phyloP scores from a whole-genome alignment of 345 rosid species.

The Boechera divaricarpa region DNA sequence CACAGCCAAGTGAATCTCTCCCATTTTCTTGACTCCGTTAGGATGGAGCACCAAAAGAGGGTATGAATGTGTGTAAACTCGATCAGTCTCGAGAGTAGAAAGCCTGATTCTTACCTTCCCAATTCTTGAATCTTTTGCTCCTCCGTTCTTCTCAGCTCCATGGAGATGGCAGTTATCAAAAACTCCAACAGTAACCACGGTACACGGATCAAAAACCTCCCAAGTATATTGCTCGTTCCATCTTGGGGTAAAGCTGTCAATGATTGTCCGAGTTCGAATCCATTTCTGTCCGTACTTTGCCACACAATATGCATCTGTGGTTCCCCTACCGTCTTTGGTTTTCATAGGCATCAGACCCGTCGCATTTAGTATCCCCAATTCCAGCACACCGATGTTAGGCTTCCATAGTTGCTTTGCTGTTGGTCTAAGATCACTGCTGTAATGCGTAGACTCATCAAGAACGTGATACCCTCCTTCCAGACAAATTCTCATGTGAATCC shows the following conservation, averaged over 20 bases:
- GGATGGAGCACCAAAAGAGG: constrained; percentile 81
- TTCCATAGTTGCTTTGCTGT: constrained; percentile 93
- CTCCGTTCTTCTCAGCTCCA: constrained; percentile 67
- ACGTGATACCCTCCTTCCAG: constrained; percentile 97
- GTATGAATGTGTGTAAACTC: constrained; percentile 87
- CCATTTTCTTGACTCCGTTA: constrained; percentile 90
- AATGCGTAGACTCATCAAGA: constrained; percentile 88
- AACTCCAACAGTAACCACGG: constrained; percentile 88
- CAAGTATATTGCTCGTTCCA: constrained; percentile 99
- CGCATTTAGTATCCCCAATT: constrained; percentile 78
- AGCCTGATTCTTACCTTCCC: constrained; percentile 93
- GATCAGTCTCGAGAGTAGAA: constrained; percentile 89
- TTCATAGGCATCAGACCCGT: constrained; percentile 89
- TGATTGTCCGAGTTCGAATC: constrained; percentile 88
- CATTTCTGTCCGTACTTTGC: constrained; percentile 95
- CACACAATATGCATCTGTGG: constrained; percentile 94
- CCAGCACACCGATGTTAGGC: constrained; percentile 79
- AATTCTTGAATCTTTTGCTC: constrained; percentile 65
- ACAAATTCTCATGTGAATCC: constrained; percentile 85
- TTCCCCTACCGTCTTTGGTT: constrained; percentile 82
- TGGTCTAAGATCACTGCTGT: constrained; percentile 94
- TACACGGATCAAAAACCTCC: constrained; percentile 95
- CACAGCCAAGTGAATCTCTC: constrained; percentile 92
- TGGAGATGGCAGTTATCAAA: constrained; percentile 88
- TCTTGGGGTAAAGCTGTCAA: constrained; percentile 84